Evolutionary conservation across 108 stramenopile genomes (phyloP).

Genomic region (Cyclotella choctawhatcheeana): DNA sequence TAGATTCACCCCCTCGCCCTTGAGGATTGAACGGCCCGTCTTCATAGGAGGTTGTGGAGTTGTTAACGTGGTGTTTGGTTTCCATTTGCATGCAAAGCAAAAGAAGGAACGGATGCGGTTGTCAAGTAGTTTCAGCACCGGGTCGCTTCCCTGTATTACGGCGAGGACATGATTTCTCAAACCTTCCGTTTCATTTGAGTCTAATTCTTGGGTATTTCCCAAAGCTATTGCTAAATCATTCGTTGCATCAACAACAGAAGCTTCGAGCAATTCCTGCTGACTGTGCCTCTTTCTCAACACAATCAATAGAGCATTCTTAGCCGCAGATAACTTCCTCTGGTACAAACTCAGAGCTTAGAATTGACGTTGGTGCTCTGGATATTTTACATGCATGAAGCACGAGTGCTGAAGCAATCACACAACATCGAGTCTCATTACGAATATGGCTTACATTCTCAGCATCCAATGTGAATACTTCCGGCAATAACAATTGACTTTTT

Average conservation of each 20-base stretch:
- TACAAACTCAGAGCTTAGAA: slow-evolving; percentile 6
- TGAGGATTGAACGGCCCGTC: slow-evolving; percentile 28
- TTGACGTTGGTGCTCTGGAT: slow-evolving; percentile 27
- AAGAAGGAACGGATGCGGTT: slow-evolving; percentile 54
- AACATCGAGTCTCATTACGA: slow-evolving; percentile 51
- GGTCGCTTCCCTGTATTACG: slow-evolving; percentile 57
- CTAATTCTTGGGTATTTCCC: slow-evolving; percentile 23
- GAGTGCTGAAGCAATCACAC: slow-evolving; percentile 68
- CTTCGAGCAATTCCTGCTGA: slow-evolving; percentile 25
- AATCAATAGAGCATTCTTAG: slow-evolving; percentile 19
- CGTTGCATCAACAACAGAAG: slow-evolving; percentile 37
- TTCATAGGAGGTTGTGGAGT: slow-evolving; percentile 20
- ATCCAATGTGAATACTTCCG: slow-evolving; percentile 66
- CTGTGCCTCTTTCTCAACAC: slow-evolving; percentile 34
- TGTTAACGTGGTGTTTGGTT: not conserved
- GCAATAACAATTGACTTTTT: slow-evolving; percentile 34
- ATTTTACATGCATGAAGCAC: slow-evolving; percentile 58
- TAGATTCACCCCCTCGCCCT: not conserved
- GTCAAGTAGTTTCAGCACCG: slow-evolving; percentile 63
- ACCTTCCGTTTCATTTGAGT: slow-evolving; percentile 6
- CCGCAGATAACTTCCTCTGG: slow-evolving; percentile 11
- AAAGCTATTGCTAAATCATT: slow-evolving; percentile 46
- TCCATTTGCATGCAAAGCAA: slow-evolving; percentile 41
- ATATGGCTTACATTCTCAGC: slow-evolving; percentile 37
- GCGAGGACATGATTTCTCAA: slow-evolving; percentile 32